Evolutionary conservation across 116 monocot genomes (phyloP), one percentile per base, ranked within the genome.

Genomic region (Zostera marina): DNA sequence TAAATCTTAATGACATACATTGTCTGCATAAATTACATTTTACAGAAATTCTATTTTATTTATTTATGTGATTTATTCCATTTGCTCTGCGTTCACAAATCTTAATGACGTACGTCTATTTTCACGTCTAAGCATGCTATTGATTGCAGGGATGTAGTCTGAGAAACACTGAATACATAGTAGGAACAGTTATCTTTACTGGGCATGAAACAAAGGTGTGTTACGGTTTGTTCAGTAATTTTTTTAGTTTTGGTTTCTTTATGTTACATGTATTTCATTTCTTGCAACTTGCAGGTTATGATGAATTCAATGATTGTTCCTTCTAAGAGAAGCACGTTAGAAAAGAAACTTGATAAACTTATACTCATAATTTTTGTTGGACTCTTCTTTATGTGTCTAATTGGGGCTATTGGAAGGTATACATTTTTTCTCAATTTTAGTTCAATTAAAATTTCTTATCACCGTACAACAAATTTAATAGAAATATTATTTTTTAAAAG

Each of bases 241-340:
- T 47, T 61, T 24, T 46, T 61, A 10, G 10, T 25, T 25, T 21
- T 41, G 32, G 45, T n/a, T 9, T 12, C 9, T 16, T 56, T 46
- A 40, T 23, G 17, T 43, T 59, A 8, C 55, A 51, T 44, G 45
- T 21, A 21, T 45, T 45, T 61, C 14, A 46, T 8, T 25, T 47
- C 11, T 32, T 32, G 32, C 32, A 32, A 32, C 32, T 26, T 77
- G 62, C 68, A 99, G 98, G 98, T 99, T 68, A 99, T 99, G 98
- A 99, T 99, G 98, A 99, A 99, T 73, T 81, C 98, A 54, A 99
- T 99, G 98, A 99, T 81, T 70, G 98, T 99, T 59, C 98, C 98
- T 75, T 99, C 98, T 53, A 99, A 99, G 70, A 90, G 98, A 77
- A 99, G 98, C 72, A 99, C 98, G 8, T 75, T 99, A 75, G 98